Evolutionary conservation across 2,329 filamentous ascomycete species (phyloP), one percentile per base, ranked within the genome.

Genomic region (Penicillium fuscoglaucum): DNA sequence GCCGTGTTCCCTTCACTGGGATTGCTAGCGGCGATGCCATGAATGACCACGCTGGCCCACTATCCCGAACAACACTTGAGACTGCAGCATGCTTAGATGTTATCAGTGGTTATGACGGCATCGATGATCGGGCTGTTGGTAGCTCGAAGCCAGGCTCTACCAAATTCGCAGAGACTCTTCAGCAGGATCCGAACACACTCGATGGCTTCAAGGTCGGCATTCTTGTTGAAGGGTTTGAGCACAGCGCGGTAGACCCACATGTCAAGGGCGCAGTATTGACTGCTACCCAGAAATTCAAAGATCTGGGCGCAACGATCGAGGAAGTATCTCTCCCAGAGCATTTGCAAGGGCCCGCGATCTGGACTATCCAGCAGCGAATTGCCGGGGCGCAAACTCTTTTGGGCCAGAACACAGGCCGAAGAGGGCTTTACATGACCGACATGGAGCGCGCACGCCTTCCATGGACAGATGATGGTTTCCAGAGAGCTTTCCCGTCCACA

Each of bases 251-350:
- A 3, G 75, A 78, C 54, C 69, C 74, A 4, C 70, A 68, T 15
- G 79, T 83, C 4, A 76, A 68, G 37, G 62, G 73, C 0, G 71
- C 73, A 0, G 79, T 84, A 15, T 68, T 74, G n/a, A 61, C 66
- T 2, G 80, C 83, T 0, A 74, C 74, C 0, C 66, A 70, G 2
- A 74, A 70, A 21, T 77, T 84, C 55, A 60, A 70, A 39, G 67
- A 73, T 0, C 72, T 84, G 0, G 83, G 83, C 0, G 83, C 83
- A 5, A 73, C 62, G 0, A 74, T 85, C 0, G 76, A 79, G 29
- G 78, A 84, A 50, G 72, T 85, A 1, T 82, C 80, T 0, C 72
- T 85, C 12, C 83, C 82, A 12, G 61, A 70, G 0, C 82, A 84
- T 65, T 61, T 70, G 17, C 65, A 75, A 15, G 81, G 77, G 0